Conservation (phyloP, 805 yeast genomes). For the Starmera quercuum region DNA sequence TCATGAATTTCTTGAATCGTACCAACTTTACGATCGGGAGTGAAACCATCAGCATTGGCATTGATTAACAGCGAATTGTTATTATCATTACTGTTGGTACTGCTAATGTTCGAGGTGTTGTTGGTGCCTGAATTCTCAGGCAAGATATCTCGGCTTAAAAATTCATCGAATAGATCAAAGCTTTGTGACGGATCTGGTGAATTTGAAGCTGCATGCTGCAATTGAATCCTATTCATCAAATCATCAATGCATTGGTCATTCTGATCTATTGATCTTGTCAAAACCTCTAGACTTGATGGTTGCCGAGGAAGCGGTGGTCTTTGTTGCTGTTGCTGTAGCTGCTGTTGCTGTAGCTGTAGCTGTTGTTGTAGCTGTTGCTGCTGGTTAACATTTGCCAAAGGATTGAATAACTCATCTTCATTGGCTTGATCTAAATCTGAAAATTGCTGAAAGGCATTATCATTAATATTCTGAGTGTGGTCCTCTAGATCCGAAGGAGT, state of each 20-base stretch:
- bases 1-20: neutral
- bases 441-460: no score
- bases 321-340: slow-evolving; percentile 8
- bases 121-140: neutral
- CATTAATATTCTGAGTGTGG: no score
- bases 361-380: slow-evolving; percentile 4
- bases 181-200: slow-evolving; percentile 4
- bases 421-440: no score
- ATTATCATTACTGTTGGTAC: neutral
- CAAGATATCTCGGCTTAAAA: slow-evolving; percentile 8
- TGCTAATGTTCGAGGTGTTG: neutral
- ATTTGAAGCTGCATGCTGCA: no score
- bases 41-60: neutral
- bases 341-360: slow-evolving; percentile 6
- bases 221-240: slow-evolving; percentile 12
- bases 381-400: no score
- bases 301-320: slow-evolving; percentile 3
- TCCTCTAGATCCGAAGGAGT: no score
- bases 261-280: slow-evolving; percentile 16
- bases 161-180: slow-evolving; percentile 19
- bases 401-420: no score
- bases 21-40: neutral
- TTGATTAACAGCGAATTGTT: neutral
- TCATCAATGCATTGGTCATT: slow-evolving; percentile 21
- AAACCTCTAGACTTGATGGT: slow-evolving; percentile 7